Percentiles rank a stretch among this genome's conserved stretches.
These are phyloP conservation scores for Nannizzia gypsea DNA, from an alignment of 2,329 filamentous ascomycete species.

Conservation along the genomic window DNA sequence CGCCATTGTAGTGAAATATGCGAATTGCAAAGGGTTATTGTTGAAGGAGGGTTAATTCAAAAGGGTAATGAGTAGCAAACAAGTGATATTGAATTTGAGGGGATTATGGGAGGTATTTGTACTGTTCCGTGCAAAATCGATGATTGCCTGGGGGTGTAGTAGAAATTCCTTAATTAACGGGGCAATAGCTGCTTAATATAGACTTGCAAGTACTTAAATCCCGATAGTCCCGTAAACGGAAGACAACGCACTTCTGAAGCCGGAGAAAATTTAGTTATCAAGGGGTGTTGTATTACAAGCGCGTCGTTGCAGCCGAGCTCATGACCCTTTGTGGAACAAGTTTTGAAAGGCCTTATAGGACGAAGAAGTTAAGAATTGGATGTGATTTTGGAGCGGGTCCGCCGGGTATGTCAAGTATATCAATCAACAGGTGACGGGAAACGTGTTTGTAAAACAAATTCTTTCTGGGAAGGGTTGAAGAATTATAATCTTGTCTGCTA, in stretches of 20 bases:
- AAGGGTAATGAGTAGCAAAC: not conserved
- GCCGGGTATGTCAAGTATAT: not conserved
- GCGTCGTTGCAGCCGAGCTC: conserved; percentile 4
- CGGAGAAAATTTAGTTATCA: not conserved
- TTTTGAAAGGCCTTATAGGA: not conserved
- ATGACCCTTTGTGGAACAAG: not conserved
- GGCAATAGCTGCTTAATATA: conserved; percentile 1
- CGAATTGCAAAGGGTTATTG: not conserved
- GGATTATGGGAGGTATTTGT: not conserved
- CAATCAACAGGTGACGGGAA: not conserved
- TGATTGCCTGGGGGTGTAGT: not conserved
- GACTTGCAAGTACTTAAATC: not conserved
- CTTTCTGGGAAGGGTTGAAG: not conserved
- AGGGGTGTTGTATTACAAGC: not conserved
- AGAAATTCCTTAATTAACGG: not conserved
- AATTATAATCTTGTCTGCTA: conserved; percentile 1
- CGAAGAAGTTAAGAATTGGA: not conserved
- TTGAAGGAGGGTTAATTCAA: not conserved
- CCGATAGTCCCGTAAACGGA: conserved; percentile 1
- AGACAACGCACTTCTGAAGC: not conserved
- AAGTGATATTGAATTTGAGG: not conserved
- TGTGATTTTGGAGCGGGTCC: not conserved
- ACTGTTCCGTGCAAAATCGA: not conserved
- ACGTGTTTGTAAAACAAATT: not conserved
- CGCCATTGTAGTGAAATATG: conserved; percentile 9